phyloP scores from a whole-genome alignment of 768 basidiomycete species.

The Arthromyces matolae region DNA sequence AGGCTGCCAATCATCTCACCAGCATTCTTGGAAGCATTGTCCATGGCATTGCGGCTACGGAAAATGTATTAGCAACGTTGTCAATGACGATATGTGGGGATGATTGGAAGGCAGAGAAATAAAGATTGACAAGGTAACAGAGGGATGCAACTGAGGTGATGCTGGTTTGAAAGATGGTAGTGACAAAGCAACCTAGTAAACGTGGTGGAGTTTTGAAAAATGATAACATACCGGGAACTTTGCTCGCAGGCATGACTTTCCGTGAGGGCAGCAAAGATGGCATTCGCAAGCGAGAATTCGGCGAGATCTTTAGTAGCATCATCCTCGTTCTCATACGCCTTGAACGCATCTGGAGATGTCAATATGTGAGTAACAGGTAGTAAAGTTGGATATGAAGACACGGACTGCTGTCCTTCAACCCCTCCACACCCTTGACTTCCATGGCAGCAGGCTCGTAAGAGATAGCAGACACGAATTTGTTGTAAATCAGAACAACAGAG shows the following conservation, averaged over 20 bases:
- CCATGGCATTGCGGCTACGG: slow-evolving; percentile 93
- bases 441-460: slow-evolving; percentile 79
- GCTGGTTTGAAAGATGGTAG: background rate
- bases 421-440: slow-evolving; percentile 78
- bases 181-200: background rate
- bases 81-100: too few relatives aligned
- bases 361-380: background rate
- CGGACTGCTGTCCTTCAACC: slow-evolving; percentile 78
- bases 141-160: background rate
- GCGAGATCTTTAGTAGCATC: slow-evolving; percentile 90
- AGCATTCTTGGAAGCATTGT: slow-evolving; percentile 99
- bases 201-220: too few relatives aligned
- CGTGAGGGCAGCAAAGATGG: slow-evolving; percentile 89
- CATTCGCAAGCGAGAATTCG: slow-evolving; percentile 95
- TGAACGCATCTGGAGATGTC: slow-evolving; percentile 68
- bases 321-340: slow-evolving; percentile 96
- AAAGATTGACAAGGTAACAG: background rate
- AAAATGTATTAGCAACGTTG: slow-evolving; percentile 7
- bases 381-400: slow-evolving; percentile 16
- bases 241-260: slow-evolving; percentile 96
- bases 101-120: background rate
- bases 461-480: slow-evolving; percentile 85
- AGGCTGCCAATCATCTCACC: slow-evolving; percentile 84
- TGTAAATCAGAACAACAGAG: slow-evolving; percentile 75
- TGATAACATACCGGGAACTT: slow-evolving; percentile 79